Percentiles rank a stretch among this genome's conserved stretches.
These are phyloP conservation scores for Henningerozyma blattae DNA, from an alignment of 805 yeast species.

Conservation along the genomic window DNA sequence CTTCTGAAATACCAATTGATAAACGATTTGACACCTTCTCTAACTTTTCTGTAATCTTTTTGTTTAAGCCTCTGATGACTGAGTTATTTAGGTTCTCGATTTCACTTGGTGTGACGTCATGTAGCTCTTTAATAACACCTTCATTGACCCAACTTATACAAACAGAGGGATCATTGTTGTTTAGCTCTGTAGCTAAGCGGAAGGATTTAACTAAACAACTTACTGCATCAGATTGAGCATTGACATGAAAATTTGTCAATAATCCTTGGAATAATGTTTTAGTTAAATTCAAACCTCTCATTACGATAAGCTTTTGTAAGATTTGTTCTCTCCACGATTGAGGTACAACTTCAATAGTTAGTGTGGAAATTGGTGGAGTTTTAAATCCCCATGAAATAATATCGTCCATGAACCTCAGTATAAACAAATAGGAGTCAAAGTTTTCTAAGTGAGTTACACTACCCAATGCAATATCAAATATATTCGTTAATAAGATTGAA, in stretches of 20 bases:
- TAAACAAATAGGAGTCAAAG: constrained; percentile 55
- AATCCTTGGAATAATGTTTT: constrained; percentile 50
- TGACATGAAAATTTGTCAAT: constrained; percentile 57
- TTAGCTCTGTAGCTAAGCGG: constrained; percentile 37
- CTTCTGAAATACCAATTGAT: constrained; percentile 74
- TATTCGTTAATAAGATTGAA: constrained; percentile 36
- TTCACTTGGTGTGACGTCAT: constrained; percentile 57
- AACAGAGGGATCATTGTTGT: constrained; percentile 27
- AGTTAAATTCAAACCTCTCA: constrained; percentile 45
- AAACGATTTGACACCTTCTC: constrained; percentile 64
- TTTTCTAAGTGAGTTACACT: constrained; percentile 46
- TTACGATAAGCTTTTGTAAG: constrained; percentile 31
- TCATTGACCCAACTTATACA: constrained; percentile 45
- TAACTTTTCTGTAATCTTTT: constrained; percentile 61
- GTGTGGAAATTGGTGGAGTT: constrained; percentile 66
- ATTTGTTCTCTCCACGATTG: constrained; percentile 40
- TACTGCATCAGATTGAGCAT: constrained; percentile 60
- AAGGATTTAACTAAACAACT: constrained; percentile 59
- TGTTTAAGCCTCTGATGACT: constrained; percentile 47
- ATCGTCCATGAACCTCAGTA: constrained; percentile 71
- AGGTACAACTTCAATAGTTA: constrained; percentile 39
- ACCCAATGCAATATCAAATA: constrained; percentile 44
- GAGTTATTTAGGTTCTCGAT: constrained; percentile 47
- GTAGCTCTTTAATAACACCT: constrained; percentile 37
- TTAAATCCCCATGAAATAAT: constrained; percentile 75